Evolutionary conservation across 2,329 filamentous ascomycete species (phyloP), one percentile per base, ranked within the genome.

Genomic region (Lachnum nothofagi): DNA sequence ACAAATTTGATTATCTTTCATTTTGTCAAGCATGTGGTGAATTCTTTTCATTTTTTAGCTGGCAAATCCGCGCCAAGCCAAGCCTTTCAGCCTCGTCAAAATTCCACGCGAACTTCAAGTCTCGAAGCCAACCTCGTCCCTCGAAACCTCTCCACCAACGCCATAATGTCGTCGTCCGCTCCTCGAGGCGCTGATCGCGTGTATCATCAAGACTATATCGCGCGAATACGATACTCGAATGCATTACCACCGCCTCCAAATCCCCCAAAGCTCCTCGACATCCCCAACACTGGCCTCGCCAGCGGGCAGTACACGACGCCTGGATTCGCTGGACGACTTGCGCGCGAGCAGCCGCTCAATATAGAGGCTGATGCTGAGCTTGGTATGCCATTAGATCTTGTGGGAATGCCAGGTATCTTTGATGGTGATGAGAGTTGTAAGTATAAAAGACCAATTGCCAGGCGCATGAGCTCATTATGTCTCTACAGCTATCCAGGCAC

Each of bases 311-410:
- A 96, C 70, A 94, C 93, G 25, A 88, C 84, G 3, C 88, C 93
- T 1, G 84, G 84, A 19, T 98, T 95, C 72, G 90, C 91, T 24
- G 93, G 91, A 39, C 83, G 89, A 55, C 75, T 98, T 59, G 89
- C 88, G 16, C 79, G 91, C 63, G 90, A 95, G 64, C 93, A 97
- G 72, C 88, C 91, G 44, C 76, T 95, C 42, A 97, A 96, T 65
- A 93, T 98, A 53, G 93, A 98, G 70, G 90, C 90, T 24, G 93
- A 98, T 79, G 93, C 91, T 7, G 93, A 98, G 73, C 79, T 97
- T 60, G 93, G 93, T 49, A 97, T 98, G 93, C 90, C 91, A 51
- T 82, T 98, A 65, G 91, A 97, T 67, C 72, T 98, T 59, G 86
- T 97, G 49, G 93, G 93, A 63, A 88, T 97, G 72, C 91, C 91